A percentile compares a stretch with the other conserved stretches of the same genome.
Conservation (phyloP, 2,329 filamentous ascomycete genomes). For the Fusarium udum region DNA sequence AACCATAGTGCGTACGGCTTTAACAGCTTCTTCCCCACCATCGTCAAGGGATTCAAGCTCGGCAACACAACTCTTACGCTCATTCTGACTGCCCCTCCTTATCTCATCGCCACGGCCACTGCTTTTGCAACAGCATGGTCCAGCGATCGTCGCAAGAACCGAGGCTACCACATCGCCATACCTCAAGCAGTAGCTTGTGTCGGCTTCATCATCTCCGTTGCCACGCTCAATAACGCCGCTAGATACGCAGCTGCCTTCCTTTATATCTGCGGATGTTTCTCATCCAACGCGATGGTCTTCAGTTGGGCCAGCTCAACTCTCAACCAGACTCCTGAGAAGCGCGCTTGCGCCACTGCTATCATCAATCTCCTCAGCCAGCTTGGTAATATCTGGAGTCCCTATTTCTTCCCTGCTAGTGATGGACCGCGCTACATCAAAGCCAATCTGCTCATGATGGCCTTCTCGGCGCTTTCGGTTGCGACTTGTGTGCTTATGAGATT, state of each 20-base stretch:
- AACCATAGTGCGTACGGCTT: slow-evolving; percentile 13
- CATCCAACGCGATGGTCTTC: slow-evolving; percentile 30
- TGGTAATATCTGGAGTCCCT: slow-evolving; percentile 42
- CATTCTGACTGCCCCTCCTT: background rate
- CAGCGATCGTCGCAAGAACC: slow-evolving; percentile 32
- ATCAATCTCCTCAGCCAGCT: slow-evolving; percentile 37
- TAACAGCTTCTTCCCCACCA: slow-evolving; percentile 13
- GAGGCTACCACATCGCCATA: slow-evolving; percentile 33
- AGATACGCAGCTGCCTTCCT: slow-evolving; percentile 36
- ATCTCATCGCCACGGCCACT: background rate
- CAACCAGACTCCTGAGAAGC: slow-evolving; percentile 39
- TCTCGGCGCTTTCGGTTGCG: background rate
- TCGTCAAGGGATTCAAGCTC: background rate
- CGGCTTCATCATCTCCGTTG: slow-evolving; percentile 39
- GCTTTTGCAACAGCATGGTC: slow-evolving; percentile 35
- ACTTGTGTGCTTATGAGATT: background rate
- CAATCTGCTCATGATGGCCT: slow-evolving; percentile 37
- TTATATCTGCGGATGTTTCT: slow-evolving; percentile 34
- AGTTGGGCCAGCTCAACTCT: slow-evolving; percentile 32
- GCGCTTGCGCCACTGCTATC: slow-evolving; percentile 38
- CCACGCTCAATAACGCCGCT: slow-evolving; percentile 31
- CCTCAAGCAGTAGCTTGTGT: slow-evolving; percentile 23
- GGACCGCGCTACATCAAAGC: slow-evolving; percentile 39
- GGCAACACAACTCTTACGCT: background rate
- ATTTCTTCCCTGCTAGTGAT: slow-evolving; percentile 40